These are phyloP conservation scores for Hevea brasiliensis DNA, from an alignment of 345 rosid species.

Conservation along the genomic window DNA sequence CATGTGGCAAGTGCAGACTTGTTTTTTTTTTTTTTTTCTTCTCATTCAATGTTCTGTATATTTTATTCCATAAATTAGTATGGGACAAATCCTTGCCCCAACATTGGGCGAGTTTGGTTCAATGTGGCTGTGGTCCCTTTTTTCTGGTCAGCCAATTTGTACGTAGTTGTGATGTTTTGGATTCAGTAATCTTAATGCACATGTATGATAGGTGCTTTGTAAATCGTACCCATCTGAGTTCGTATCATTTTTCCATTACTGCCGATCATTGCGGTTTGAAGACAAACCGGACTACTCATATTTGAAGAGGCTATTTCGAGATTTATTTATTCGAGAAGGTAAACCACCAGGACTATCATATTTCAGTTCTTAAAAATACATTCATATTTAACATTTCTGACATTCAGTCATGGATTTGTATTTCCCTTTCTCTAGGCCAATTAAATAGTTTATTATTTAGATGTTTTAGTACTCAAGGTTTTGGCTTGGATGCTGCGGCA, in stretches of 20 bases:
- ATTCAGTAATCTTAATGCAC: not conserved
- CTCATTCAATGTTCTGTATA: not conserved
- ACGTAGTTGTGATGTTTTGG: not conserved
- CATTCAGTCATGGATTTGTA: not conserved
- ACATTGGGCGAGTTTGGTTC: not conserved
- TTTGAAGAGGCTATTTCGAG: conserved; percentile 89
- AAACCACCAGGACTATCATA: not conserved
- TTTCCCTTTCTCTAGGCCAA: not conserved
- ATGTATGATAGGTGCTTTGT: conserved; percentile 66
- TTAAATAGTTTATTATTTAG: not conserved
- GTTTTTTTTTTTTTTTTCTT: not conserved
- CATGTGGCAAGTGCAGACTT: not conserved
- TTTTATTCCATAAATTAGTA: not conserved
- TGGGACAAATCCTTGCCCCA: no score
- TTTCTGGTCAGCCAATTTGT: not conserved
- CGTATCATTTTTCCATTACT: conserved; percentile 90
- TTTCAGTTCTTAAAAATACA: not conserved
- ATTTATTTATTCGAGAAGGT: conserved; percentile 94
- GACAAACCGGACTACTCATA: conserved; percentile 97
- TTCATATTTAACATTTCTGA: not conserved
- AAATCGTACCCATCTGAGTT: conserved; percentile 82
- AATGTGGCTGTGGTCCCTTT: not conserved
- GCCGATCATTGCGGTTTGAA: conserved; percentile 92
- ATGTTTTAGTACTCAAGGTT: not conserved
- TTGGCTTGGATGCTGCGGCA: conserved; percentile 34